Evolutionary conservation across 2,329 filamentous ascomycete species (phyloP), one percentile per base, ranked within the genome.

Genomic region (Colletotrichum aenigma): DNA sequence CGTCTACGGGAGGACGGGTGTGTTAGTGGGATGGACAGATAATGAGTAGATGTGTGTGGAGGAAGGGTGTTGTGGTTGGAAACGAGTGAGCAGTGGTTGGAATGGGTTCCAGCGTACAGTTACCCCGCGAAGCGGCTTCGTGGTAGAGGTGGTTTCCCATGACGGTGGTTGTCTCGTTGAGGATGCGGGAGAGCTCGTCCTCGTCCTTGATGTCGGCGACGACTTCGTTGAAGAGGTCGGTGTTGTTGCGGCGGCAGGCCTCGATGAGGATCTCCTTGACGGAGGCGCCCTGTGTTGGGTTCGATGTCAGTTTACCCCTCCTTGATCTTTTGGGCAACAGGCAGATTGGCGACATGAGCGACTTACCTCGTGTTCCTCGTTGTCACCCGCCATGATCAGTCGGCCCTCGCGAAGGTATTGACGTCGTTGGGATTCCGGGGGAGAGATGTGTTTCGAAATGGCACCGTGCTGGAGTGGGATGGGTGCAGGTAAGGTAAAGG

Each of bases 231-330:
- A 98, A 92, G 76, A 98, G 92, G 70, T 96, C 93, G 79, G 93
- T 93, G 86, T 98, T 98, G 90, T 98, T 96, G 82, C 96, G 92
- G 77, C 96, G 95, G 87, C 95, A 98, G 81, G 97, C 95, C 88
- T 98, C 96, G 86, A 98, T 92, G 80, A 98, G 91, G 81, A 95
- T 91, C 88, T 98, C 96, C 84, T 93, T 90, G 62, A 93, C 92
- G 76, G 95, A 95, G 80, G 96, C 96, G 83, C 96, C 97, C 94
- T 98, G 81, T 15, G 58, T 16, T 61, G 4, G n/a, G 18, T 13
- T 8, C 4, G 28, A n/a, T n/a, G 24, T 58, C 58, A 34, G 58
- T 32, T n/a, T 48, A 32, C 18, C 28, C 32, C n/a, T 30, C 28
- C 28, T 30, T 32, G 52, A 2, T 1, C 6, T 10, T 70, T 7